Evolutionary conservation across 768 basidiomycete genomes (phyloP), one percentile per base, ranked within the genome.

Genomic region (Suillus brevipes): DNA sequence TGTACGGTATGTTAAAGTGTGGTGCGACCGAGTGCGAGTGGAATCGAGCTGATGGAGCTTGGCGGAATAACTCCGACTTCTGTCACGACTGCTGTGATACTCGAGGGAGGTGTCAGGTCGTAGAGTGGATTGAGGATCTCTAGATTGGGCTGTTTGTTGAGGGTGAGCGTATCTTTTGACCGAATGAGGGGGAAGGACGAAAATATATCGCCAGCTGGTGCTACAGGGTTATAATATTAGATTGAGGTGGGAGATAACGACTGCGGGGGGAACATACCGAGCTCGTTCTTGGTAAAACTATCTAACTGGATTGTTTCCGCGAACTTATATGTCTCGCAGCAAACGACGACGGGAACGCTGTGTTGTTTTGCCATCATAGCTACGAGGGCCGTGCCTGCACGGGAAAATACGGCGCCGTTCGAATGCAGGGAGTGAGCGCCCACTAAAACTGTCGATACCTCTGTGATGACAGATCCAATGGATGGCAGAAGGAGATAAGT

Each of bases 311-410:
- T 90, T 40, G 88, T 87, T 70, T 99, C 97, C 20, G 92, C 92
- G 72, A 96, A 99, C 77, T 99, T 99, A 81, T 99, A 99, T 5
- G 97, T 99, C 78, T 99, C 97, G 71, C 96, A 97, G 68, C 95
- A 98, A 31, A 97, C 95, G 42, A 99, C 87, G 8, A 99, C 95
- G 6, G 97, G 97, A 0, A 98, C 91, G 28, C 88, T 89, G 71
- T 90, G 86, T 56, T 87, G 87, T 76, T 93, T 94, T 1, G 94
- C 93, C 84, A 98, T 89, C 96, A 99, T 97, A 2, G 96, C 94
- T 7, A 99, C 94, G 70, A 95, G 84, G 0, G 97, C 97, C 4
- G 96, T 99, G 34, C 97, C 97, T 0, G 95, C 94, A 60, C 97
- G 85, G 13, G 95, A 92, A 74, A 91, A 97, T 3, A 99, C 92